Base-by-base conservation (phyloP, 805 yeast genomes). In the Candida cerambycidarum region DNA sequence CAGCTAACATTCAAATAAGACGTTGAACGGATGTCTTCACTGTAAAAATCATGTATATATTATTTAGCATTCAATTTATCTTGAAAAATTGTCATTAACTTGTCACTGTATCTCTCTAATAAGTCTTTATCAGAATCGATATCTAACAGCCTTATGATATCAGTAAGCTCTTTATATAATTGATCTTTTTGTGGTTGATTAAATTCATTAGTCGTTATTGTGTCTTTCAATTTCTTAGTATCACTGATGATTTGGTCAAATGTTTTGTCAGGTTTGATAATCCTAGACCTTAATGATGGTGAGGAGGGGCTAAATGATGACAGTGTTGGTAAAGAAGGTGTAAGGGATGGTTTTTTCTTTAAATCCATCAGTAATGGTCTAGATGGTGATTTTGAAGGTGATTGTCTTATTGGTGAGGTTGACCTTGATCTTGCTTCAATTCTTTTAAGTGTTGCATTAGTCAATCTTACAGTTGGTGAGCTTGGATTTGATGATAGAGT, bases 1-100 rank as follows among this genome's bases (percentile, higher is more conserved):
- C 67, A 3, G 68, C 78, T 3, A 44, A 56, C 0, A 59, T 74
- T 18, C 66, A 63, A 44, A 73, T 76, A 23, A 58, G 67, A 43
- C 52, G 51, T 34, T 56, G 38, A 25, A 28, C 32, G 6, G n/a
- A n/a, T n/a, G n/a, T n/a, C n/a, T 13, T 17, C 14, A 14, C 15
- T 4, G 4, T n/a, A n/a, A n/a, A n/a, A 13, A 15, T 35, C 21
- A 41, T 42, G 25, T 40, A 34, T 33, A 39, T 46, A 36, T 23
- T 36, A 43, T 15, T 32, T 38, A 18, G 39, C 34, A 29, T 47
- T 45, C 8, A 60, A 44, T 39, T 68, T 70, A 21, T 44, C 32
- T 37, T 58, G 53, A 31, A 68, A 45, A 25, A 68, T 29, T n/a
- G 55, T 48, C 1, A 71, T 43, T 29, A 71, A 53, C 44, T 59